phyloP scores from a whole-genome alignment of 352 stramenopile species.

The Pythium vanterpoolii region DNA sequence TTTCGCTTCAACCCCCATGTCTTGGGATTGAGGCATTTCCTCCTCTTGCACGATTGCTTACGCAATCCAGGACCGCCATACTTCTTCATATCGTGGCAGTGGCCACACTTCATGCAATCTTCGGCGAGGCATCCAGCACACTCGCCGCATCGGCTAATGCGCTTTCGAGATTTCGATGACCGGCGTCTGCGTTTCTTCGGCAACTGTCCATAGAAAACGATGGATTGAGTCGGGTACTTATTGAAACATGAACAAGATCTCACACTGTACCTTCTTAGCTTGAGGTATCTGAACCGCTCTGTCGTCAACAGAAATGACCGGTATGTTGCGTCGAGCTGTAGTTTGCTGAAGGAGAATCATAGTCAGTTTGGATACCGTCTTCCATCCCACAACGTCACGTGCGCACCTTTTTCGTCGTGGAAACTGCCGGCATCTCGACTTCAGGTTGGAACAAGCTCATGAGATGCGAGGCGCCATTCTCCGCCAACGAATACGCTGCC shows the following conservation, averaged over 20 bases:
- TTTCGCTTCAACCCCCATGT: conserved; percentile 40
- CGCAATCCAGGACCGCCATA: conserved; percentile 81
- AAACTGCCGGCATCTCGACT: background rate
- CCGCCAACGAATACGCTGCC: background rate
- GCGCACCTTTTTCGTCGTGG: conserved; percentile 11
- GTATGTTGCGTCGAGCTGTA: background rate
- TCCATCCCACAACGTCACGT: background rate
- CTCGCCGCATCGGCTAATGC: conserved; percentile 76
- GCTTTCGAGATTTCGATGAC: conserved; percentile 47
- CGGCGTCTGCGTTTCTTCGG: conserved; percentile 36
- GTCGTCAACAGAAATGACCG: background rate
- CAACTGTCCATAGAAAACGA: background rate
- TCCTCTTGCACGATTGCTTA: conserved; percentile 86
- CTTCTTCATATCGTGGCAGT: conserved; percentile 90
- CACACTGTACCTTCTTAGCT: background rate
- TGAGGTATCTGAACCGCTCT: background rate
- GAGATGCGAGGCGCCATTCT: background rate
- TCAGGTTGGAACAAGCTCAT: conserved; percentile 7
- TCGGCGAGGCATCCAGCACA: conserved; percentile 72
- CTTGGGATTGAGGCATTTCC: conserved; percentile 78
- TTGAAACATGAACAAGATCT: background rate
- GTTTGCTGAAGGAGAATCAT: background rate
- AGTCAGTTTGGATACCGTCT: background rate
- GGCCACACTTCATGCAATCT: conserved; percentile 84
- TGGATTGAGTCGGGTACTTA: background rate